Conservation (phyloP, 495 filamentous ascomycete species). For the Hyaloscypha finlandica region DNA sequence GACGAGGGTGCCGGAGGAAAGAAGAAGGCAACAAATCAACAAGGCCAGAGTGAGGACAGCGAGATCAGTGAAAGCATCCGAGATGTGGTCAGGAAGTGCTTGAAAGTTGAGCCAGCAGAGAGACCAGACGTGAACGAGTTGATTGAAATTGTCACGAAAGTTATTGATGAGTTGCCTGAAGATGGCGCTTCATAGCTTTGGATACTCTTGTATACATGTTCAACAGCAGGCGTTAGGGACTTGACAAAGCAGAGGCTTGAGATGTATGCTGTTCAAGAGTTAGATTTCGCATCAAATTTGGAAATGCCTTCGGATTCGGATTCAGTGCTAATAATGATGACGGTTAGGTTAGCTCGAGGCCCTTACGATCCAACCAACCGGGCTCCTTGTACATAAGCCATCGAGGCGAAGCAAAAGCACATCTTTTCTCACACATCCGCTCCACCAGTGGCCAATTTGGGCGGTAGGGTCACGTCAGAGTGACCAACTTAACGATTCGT, state of each 20-base stretch:
- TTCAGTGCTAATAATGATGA: background rate
- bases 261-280: background rate
- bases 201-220: constrained; percentile 6
- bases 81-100: constrained; percentile 82
- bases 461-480: too few relatives aligned
- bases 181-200: constrained; percentile 37
- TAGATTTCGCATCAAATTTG: background rate
- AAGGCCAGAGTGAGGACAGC: constrained; percentile 35
- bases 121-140: constrained; percentile 89
- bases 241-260: background rate
- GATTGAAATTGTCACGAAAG: constrained; percentile 75
- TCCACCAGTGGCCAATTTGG: too few relatives aligned
- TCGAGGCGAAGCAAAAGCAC: too few relatives aligned
- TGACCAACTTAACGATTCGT: too few relatives aligned
- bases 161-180: constrained; percentile 73
- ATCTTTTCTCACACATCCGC: too few relatives aligned
- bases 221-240: background rate
- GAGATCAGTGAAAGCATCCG: constrained; percentile 75
- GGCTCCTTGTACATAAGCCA: too few relatives aligned
- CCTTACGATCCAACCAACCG: too few relatives aligned
- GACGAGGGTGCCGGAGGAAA: constrained; percentile 66
- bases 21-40: constrained; percentile 42
- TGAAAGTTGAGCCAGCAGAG: constrained; percentile 90
- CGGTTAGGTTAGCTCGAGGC: too few relatives aligned
- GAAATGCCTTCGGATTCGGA: background rate